Percentiles rank a stretch among this genome's conserved stretches.
phyloP scores from a whole-genome alignment of 768 basidiomycete species.

The Nevesoporus exiguus region DNA sequence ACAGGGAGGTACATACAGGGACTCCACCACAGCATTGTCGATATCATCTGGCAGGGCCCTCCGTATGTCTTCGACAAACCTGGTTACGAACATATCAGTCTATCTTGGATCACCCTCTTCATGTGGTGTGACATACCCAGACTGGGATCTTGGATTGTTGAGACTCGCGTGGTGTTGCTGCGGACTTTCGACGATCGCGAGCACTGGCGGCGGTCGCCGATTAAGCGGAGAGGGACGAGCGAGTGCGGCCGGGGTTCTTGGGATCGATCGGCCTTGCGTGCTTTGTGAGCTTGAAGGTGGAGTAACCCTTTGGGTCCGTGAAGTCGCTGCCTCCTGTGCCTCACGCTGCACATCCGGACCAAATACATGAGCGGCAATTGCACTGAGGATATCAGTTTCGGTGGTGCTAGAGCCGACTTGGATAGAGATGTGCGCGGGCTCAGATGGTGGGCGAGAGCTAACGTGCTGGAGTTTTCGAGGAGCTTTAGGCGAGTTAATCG shows the following conservation, averaged over 20 bases:
- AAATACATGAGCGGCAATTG: not conserved
- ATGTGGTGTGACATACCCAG: not conserved
- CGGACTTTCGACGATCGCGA: not conserved
- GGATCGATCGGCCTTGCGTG: not conserved
- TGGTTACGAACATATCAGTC: not conserved
- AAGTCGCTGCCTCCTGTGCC: not conserved
- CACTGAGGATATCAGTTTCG: not conserved
- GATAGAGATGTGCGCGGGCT: not conserved
- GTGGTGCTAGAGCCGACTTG: not conserved
- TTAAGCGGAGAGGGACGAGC: not conserved
- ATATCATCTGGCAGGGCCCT: not conserved
- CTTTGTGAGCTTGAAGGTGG: not conserved
- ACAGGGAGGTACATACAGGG: not conserved
- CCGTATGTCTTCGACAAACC: not conserved
- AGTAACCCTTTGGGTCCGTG: not conserved
- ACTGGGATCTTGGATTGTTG: not conserved
- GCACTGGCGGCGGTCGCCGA: not conserved
- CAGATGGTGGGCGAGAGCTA: not conserved
- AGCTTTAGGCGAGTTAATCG: not conserved
- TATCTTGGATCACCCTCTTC: not conserved
- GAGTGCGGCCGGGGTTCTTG: not conserved
- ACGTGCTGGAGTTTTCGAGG: not conserved
- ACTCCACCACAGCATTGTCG: not conserved
- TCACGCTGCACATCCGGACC: not conserved
- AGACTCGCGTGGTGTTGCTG: not conserved